Base-by-base conservation (phyloP, 1,284 basidiomycete genomes). In the Malassezia sympodialis region DNA sequence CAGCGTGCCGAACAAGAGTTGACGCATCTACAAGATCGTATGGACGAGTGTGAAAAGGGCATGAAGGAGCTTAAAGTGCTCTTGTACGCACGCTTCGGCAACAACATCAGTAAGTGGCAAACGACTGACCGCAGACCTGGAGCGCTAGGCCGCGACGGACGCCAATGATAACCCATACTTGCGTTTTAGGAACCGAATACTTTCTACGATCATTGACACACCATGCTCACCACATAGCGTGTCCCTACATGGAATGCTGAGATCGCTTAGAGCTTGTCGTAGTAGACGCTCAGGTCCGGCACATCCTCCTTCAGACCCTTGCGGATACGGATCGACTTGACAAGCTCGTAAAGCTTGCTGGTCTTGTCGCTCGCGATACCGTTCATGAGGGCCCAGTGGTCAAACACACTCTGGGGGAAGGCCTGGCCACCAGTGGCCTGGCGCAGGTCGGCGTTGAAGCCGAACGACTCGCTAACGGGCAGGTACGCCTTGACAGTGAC, bases 401-500 rank as follows among this genome's bases (percentile, higher is more conserved):
- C 90, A 76, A 96, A 89, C 74, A 96, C 91, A 68, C 79, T 78
- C 78, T 96, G 93, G 58, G 91, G 91, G 90, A 96, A 96, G 66
- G 93, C 94, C 81, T 98, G 94, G 58, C 93, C 93, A 76, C 82
- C 83, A 47, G 93, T 99, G 59, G 87, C 85, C 75, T 85, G 83
- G 73, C 94, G 87, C 54, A 99, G 84, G 68, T 88, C 91, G 70
- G 86, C 90, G 79, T 93, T 96, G 86, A 98, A 98, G 69, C 94
- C 93, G 80, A 98, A 98, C 17, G 93, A 96, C 79, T 96, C 93
- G 78, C 82, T 80, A 78, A 96, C 90, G 75, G 93, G 93, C 51
- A 96, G 81, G 82, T 91, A 94, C 31, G 91, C 91, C 84, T 96
- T 98, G 79, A 98, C 88, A 56, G 89, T 98, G 83, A 93, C 96